Percentiles rank a stretch among this genome's conserved stretches.
phyloP scores from a whole-genome alignment of 2,329 filamentous ascomycete species.

The Microsporum canis region DNA sequence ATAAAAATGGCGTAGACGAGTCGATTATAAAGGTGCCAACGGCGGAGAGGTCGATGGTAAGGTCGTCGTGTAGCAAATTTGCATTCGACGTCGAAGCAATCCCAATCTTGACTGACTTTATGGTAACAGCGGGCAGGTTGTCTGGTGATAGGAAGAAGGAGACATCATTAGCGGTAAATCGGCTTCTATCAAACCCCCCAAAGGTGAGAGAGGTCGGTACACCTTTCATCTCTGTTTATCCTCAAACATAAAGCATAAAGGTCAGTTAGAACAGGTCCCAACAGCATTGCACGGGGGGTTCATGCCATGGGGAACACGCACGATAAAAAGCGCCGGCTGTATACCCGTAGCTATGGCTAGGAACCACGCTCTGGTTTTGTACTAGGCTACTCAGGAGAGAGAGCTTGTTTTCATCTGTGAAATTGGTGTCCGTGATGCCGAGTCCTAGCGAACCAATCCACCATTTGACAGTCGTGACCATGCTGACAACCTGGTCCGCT shows the following conservation, averaged over 20 bases:
- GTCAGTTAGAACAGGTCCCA: neutral
- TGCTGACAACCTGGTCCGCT: constrained; percentile 23
- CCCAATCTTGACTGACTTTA: constrained; percentile 21
- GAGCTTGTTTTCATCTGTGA: constrained; percentile 16
- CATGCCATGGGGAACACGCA: constrained; percentile 9
- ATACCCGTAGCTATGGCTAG: constrained; percentile 25
- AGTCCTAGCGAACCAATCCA: constrained; percentile 27
- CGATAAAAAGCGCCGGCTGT: constrained; percentile 25
- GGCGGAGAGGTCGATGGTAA: constrained; percentile 12
- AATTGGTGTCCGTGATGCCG: constrained; percentile 20
- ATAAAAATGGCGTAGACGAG: constrained; percentile 32
- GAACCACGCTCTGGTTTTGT: constrained; percentile 19
- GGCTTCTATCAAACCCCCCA: constrained; percentile 24
- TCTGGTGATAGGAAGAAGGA: constrained; percentile 22
- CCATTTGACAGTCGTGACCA: constrained; percentile 23
- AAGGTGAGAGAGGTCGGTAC: constrained; percentile 24
- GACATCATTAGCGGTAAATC: constrained; percentile 20
- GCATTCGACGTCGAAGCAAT: constrained; percentile 8
- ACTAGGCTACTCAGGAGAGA: constrained; percentile 21
- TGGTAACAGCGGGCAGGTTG: constrained; percentile 22
- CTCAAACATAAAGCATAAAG: neutral
- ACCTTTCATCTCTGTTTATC: constrained; percentile 18
- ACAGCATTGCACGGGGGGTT: neutral
- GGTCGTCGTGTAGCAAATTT: neutral
- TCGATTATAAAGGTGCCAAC: constrained; percentile 26